Evolutionary conservation across 1,284 basidiomycete genomes (phyloP).

Genomic region (Lentinus polychrous): DNA sequence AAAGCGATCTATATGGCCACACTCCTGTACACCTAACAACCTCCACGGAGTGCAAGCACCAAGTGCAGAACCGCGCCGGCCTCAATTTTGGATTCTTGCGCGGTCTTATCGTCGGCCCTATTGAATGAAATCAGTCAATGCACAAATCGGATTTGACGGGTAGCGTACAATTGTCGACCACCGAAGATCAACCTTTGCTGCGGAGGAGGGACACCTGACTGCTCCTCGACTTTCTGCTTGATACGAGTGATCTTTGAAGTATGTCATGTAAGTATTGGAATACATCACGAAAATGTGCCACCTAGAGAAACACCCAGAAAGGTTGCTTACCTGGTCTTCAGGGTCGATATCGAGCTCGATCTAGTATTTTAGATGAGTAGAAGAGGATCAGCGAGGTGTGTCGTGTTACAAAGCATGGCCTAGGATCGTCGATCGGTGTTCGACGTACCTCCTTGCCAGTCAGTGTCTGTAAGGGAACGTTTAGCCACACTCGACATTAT

Average conservation of each 20-base stretch:
- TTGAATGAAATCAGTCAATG: background rate
- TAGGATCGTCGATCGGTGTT: background rate
- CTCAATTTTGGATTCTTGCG: constrained; percentile 74
- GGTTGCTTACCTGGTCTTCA: constrained; percentile 70
- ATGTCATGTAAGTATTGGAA: too few relatives aligned
- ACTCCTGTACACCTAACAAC: constrained; percentile 26
- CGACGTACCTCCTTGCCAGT: constrained; percentile 83
- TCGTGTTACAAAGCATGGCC: background rate
- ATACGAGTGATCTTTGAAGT: constrained; percentile 77
- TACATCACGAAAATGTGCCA: background rate
- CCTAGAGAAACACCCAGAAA: background rate
- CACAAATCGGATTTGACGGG: background rate
- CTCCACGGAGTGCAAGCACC: constrained; percentile 88
- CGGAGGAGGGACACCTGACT: constrained; percentile 95
- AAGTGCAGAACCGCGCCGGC: constrained; percentile 87
- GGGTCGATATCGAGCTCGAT: constrained; percentile 96
- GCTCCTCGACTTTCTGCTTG: constrained; percentile 99
- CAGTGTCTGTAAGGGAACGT: constrained; percentile 54
- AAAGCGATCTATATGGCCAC: background rate
- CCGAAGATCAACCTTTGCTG: constrained; percentile 95
- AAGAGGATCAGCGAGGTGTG: constrained; percentile 2
- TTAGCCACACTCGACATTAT: constrained; percentile 10
- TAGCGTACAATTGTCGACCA: constrained; percentile 90
- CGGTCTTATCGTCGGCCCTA: constrained; percentile 84
- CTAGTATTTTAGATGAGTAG: constrained; percentile 31